Evolutionary conservation across 257 asterid genomes (phyloP).

Genomic region (Ilex asprella): DNA sequence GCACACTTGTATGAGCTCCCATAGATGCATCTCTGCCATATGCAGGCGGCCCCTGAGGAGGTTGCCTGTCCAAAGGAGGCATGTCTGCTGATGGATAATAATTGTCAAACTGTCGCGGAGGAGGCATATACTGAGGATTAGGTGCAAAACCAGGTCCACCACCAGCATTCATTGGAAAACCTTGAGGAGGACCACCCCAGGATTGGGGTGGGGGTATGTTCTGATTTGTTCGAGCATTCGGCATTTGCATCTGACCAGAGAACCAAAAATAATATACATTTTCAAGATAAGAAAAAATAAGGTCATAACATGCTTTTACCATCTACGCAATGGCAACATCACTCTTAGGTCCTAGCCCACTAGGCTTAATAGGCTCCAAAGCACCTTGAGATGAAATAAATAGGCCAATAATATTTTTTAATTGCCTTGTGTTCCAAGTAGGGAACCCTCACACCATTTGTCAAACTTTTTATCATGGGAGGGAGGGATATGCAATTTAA

Average conservation of each 20-base stretch:
- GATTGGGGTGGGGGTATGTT: conserved; percentile 51
- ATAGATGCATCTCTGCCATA: conserved; percentile 52
- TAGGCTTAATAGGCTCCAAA: neutral
- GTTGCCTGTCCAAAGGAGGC: conserved; percentile 43
- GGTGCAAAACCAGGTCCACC: conserved; percentile 48
- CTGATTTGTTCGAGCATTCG: conserved; percentile 56
- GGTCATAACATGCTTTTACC: neutral
- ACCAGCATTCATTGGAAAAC: conserved; percentile 40
- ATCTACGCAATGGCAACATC: neutral
- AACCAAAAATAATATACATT: conserved; percentile 2
- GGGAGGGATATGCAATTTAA: no score
- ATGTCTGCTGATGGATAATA: conserved; percentile 57
- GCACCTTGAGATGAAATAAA: neutral
- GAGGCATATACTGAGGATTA: conserved; percentile 43
- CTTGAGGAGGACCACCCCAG: conserved; percentile 62
- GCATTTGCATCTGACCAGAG: conserved; percentile 54
- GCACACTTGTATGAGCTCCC: conserved; percentile 47
- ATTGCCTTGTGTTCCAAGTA: neutral
- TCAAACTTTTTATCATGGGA: no score
- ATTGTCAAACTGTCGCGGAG: conserved; percentile 60
- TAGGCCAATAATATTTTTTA: no score
- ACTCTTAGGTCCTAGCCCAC: neutral
- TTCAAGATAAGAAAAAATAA: neutral
- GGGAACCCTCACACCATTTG: no score
- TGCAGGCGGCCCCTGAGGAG: conserved; percentile 44